Evolutionary conservation across 768 basidiomycete species (phyloP).

Genomic region (Termitomyces heimii): DNA sequence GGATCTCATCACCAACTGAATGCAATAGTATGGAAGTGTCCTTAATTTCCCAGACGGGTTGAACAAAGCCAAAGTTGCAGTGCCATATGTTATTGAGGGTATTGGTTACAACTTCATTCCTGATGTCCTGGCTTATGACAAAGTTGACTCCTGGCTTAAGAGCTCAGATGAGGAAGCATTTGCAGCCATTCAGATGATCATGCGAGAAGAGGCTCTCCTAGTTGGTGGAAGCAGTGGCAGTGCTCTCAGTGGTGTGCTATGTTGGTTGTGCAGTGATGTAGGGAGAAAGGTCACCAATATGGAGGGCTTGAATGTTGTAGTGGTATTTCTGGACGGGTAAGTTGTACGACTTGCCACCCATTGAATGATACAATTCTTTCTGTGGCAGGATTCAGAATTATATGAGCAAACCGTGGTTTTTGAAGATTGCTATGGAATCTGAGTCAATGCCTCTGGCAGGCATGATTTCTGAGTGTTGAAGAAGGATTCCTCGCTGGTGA

Average conservation of each 20-base stretch:
- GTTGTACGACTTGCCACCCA: slow-evolving; percentile 18
- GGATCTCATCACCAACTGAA: neutral
- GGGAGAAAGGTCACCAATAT: slow-evolving; percentile 60
- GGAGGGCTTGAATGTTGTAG: slow-evolving; percentile 80
- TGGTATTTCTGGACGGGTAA: slow-evolving; percentile 87
- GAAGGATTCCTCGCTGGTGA: neutral
- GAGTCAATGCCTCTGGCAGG: slow-evolving; percentile 49
- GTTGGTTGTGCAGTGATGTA: slow-evolving; percentile 68
- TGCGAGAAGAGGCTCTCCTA: slow-evolving; percentile 82
- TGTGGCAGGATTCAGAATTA: slow-evolving; percentile 77
- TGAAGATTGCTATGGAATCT: slow-evolving; percentile 55
- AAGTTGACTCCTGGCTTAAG: slow-evolving; percentile 84
- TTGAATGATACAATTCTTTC: neutral
- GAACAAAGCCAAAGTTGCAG: slow-evolving; percentile 46
- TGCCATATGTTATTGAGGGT: slow-evolving; percentile 82
- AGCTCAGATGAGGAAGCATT: slow-evolving; percentile 79
- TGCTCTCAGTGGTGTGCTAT: slow-evolving; percentile 68
- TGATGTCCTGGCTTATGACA: slow-evolving; percentile 70
- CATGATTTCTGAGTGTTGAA: slow-evolving; percentile 34
- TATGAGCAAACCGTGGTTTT: slow-evolving; percentile 92
- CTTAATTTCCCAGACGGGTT: slow-evolving; percentile 67
- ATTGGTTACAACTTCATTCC: slow-evolving; percentile 96
- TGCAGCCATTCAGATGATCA: slow-evolving; percentile 63
- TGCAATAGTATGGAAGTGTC: slow-evolving; percentile 75
- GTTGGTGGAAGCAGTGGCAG: slow-evolving; percentile 94